Evolutionary conservation across 2,329 filamentous ascomycete species (phyloP).

Genomic region (Endothia cerciana): DNA sequence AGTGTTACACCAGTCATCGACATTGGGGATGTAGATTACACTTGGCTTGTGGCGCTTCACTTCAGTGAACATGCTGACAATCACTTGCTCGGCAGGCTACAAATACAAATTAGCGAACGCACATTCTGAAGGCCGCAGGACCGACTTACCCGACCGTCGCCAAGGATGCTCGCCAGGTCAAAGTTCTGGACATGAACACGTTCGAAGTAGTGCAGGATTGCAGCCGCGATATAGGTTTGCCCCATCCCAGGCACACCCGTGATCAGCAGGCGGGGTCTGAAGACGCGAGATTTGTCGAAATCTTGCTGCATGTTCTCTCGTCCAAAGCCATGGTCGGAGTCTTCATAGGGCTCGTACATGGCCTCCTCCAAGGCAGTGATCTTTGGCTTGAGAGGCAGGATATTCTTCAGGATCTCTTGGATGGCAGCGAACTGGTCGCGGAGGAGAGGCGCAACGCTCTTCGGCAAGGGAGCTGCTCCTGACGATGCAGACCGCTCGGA

Average conservation of each 20-base stretch:
- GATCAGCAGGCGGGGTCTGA: slow-evolving; percentile 84
- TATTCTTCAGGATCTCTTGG: slow-evolving; percentile 68
- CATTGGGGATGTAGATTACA: slow-evolving; percentile 90
- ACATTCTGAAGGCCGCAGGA: not conserved
- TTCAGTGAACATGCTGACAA: slow-evolving; percentile 89
- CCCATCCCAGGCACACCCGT: slow-evolving; percentile 88
- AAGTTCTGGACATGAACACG: slow-evolving; percentile 94
- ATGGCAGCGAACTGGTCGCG: slow-evolving; percentile 73
- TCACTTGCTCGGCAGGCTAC: slow-evolving; percentile 78
- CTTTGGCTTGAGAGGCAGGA: slow-evolving; percentile 84
- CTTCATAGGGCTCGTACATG: slow-evolving; percentile 83
- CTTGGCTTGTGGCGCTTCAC: slow-evolving; percentile 93
- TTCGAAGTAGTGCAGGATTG: slow-evolving; percentile 88
- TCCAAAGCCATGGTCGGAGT: slow-evolving; percentile 81
- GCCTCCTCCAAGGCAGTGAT: slow-evolving; percentile 91
- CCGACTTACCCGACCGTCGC: slow-evolving; percentile 73
- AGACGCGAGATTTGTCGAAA: slow-evolving; percentile 87
- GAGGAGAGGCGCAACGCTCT: slow-evolving; percentile 79
- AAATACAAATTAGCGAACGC: slow-evolving; percentile 35
- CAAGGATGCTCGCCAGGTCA: slow-evolving; percentile 84
- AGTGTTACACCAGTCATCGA: slow-evolving; percentile 82
- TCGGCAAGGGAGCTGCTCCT: slow-evolving; percentile 79
- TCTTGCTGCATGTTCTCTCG: slow-evolving; percentile 75
- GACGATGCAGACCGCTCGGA: slow-evolving; percentile 89
- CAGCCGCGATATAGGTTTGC: slow-evolving; percentile 84